A percentile compares a stretch with the other conserved stretches of the same genome.
These are phyloP conservation scores for Linnemannia hyalina DNA, from an alignment of 192 early-diverging fungal genomes.

Conservation along the genomic window DNA sequence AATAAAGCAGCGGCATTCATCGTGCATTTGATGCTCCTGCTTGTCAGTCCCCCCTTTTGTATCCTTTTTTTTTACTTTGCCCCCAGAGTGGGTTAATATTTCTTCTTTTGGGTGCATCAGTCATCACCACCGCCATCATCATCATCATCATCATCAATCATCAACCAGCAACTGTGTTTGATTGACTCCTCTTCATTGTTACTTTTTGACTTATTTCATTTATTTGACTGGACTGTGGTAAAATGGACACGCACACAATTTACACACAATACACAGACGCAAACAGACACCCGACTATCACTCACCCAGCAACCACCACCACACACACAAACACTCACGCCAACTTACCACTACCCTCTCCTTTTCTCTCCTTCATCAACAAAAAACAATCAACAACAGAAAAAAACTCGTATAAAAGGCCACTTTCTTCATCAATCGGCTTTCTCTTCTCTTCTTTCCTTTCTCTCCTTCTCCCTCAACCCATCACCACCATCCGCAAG, in stretches of 20 bases:
- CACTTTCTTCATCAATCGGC: background rate
- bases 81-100: constrained; percentile 3
- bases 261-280: too few relatives aligned
- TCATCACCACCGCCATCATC: background rate
- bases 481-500: background rate
- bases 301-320: too few relatives aligned
- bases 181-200: too few relatives aligned
- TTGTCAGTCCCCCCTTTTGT: constrained; percentile 2
- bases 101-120: background rate
- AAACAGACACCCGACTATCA: too few relatives aligned
- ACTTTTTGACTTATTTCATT: too few relatives aligned
- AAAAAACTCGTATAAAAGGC: background rate
- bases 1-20: background rate
- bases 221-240: too few relatives aligned
- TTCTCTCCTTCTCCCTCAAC: background rate
- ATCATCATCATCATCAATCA: background rate
- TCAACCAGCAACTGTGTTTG: too few relatives aligned
- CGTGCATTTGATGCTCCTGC: background rate
- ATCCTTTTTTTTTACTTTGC: constrained; percentile 9
- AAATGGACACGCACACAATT: too few relatives aligned
- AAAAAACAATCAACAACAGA: background rate
- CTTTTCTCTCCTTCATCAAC: background rate
- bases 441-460: background rate
- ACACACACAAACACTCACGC: too few relatives aligned
- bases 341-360: too few relatives aligned